These are phyloP conservation scores for Infundibulicybe gibba DNA, from an alignment of 768 basidiomycete species.

Conservation along the genomic window DNA sequence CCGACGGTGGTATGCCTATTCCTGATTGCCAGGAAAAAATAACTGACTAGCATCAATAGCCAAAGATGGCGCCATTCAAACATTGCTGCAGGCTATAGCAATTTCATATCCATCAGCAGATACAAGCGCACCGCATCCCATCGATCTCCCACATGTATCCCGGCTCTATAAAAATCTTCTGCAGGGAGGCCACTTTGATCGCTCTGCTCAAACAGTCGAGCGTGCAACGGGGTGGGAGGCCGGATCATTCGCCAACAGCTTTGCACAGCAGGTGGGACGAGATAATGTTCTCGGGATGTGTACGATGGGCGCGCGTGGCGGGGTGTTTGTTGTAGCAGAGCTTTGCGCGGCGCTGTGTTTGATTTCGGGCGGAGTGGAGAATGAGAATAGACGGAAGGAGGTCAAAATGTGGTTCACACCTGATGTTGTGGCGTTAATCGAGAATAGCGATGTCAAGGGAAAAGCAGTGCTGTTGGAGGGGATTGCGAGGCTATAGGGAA, in stretches of 20 bases:
- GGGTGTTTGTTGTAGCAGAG: conserved; percentile 75
- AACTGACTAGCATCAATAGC: conserved; percentile 40
- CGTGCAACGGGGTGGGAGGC: conserved; percentile 54
- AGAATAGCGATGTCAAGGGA: conserved; percentile 62
- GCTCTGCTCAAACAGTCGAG: conserved; percentile 50
- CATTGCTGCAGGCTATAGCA: conserved; percentile 57
- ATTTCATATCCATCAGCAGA: conserved; percentile 55
- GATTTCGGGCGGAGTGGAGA: conserved; percentile 27
- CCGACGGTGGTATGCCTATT: conserved; percentile 69
- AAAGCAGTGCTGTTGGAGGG: conserved; percentile 66
- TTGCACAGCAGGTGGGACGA: conserved; percentile 51
- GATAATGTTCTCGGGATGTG: conserved; percentile 55
- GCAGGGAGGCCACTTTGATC: conserved; percentile 88
- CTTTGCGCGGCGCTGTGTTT: conserved; percentile 55
- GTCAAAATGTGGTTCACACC: conserved; percentile 59
- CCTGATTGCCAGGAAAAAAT: background rate
- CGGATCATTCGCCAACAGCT: conserved; percentile 51
- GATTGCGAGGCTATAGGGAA: conserved; percentile 27
- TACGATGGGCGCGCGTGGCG: conserved; percentile 48
- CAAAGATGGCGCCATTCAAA: conserved; percentile 57
- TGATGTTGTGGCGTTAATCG: conserved; percentile 42
- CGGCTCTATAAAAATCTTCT: conserved; percentile 86
- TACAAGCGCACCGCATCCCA: conserved; percentile 50
- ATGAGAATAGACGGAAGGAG: conserved; percentile 32
- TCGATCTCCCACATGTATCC: conserved; percentile 80